Conservation (phyloP, 495 filamentous ascomycete genomes). For the Penicillium chermesinum region DNA sequence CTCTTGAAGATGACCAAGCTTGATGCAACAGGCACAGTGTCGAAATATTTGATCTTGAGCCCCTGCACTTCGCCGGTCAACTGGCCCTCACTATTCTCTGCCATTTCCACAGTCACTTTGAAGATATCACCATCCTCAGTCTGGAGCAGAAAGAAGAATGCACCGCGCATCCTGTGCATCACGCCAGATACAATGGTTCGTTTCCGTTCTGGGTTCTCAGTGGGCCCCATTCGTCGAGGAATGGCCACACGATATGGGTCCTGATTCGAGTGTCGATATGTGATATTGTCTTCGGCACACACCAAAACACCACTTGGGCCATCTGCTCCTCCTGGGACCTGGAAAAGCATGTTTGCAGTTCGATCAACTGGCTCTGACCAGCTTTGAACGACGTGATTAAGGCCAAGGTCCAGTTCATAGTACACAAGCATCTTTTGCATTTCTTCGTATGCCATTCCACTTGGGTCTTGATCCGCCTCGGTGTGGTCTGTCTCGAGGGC, state of each 20-base stretch:
- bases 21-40: slow-evolving; percentile 84
- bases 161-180: slow-evolving; percentile 95
- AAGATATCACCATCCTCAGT: slow-evolving; percentile 96
- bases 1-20: slow-evolving; percentile 90
- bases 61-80: slow-evolving; percentile 72
- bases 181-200: slow-evolving; percentile 80
- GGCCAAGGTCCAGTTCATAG: slow-evolving; percentile 91
- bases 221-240: slow-evolving; percentile 75
- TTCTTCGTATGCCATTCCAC: slow-evolving; percentile 74
- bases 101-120: slow-evolving; percentile 90
- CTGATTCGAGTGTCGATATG: slow-evolving; percentile 90
- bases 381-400: slow-evolving; percentile 95
- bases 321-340: slow-evolving; percentile 90
- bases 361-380: slow-evolving; percentile 94
- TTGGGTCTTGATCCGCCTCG: slow-evolving; percentile 85
- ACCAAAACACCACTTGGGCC: slow-evolving; percentile 93
- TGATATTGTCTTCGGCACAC: slow-evolving; percentile 89
- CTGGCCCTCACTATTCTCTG: slow-evolving; percentile 71
- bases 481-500: slow-evolving; percentile 90
- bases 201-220: slow-evolving; percentile 89
- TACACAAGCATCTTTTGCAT: slow-evolving; percentile 89
- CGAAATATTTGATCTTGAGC: slow-evolving; percentile 95
- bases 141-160: slow-evolving; percentile 96
- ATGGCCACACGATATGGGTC: slow-evolving; percentile 84
- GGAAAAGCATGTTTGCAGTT: slow-evolving; percentile 83